These are phyloP conservation scores for Dactylellina cionopaga DNA, from an alignment of 2,329 filamentous ascomycete genomes.

Conservation along the genomic window DNA sequence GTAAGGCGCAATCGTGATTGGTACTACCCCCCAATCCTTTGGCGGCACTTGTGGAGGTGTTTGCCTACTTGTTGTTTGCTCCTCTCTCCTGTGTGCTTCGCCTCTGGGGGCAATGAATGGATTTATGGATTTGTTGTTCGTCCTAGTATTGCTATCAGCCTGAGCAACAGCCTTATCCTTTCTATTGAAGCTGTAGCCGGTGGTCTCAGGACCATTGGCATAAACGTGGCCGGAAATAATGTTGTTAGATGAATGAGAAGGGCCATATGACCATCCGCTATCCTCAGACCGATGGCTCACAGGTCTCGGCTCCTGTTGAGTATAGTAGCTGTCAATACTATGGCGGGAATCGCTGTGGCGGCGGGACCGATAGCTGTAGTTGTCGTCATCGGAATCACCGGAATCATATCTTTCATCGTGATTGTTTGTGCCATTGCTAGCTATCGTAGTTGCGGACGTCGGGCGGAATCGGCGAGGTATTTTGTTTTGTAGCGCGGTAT, in stretches of 20 bases:
- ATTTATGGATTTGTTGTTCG: not conserved
- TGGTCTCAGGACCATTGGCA: not conserved
- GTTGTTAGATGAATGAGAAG: constrained; percentile 29
- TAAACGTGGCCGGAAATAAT: not conserved
- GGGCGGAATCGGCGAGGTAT: constrained; percentile 25
- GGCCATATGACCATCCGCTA: constrained; percentile 27
- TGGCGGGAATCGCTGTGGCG: constrained; percentile 10
- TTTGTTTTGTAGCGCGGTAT: not conserved
- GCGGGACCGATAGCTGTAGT: constrained; percentile 17
- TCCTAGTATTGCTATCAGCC: not conserved
- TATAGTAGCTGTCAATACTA: constrained; percentile 37
- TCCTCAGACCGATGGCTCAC: constrained; percentile 9
- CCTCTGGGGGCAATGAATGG: not conserved
- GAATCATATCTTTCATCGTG: constrained; percentile 12
- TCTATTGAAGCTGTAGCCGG: constrained; percentile 11
- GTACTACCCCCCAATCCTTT: constrained; percentile 43
- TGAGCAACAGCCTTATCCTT: not conserved
- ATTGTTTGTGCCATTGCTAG: constrained; percentile 20
- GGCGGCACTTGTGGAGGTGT: constrained; percentile 32
- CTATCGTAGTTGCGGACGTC: constrained; percentile 41
- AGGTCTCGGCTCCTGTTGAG: constrained; percentile 10
- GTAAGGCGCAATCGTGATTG: constrained; percentile 17
- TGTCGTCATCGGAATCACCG: constrained; percentile 26
- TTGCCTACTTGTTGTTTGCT: too few relatives aligned
- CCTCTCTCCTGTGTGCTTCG: too few relatives aligned